Percentiles rank a stretch among this genome's conserved stretches.
Evolutionary conservation across 2,329 filamentous ascomycete genomes (phyloP).

Genomic region (Fusarium bulbicola): DNA sequence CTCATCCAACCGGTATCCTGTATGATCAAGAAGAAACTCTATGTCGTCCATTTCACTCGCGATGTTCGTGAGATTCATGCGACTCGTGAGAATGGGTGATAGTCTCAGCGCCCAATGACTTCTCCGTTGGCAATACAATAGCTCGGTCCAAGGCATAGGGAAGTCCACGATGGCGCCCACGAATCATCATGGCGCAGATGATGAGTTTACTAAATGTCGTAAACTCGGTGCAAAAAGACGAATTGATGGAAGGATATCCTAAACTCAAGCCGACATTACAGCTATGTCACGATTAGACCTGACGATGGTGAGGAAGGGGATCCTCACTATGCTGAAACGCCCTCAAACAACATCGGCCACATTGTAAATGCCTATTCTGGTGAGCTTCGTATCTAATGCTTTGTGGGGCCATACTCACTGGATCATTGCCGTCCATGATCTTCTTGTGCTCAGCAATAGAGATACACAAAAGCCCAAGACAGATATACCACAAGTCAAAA

Average conservation of each 20-base stretch:
- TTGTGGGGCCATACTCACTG: constrained; percentile 20
- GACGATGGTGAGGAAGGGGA: too few species aligned
- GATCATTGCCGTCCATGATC: constrained; percentile 39
- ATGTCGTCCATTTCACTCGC: constrained; percentile 2
- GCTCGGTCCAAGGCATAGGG: constrained; percentile 49
- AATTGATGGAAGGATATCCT: constrained; percentile 44
- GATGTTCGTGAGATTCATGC: constrained; percentile 21
- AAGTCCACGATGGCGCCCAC: constrained; percentile 49
- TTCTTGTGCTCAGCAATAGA: constrained; percentile 44
- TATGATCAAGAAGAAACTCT: neutral
- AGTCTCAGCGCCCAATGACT: constrained; percentile 23
- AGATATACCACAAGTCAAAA: constrained; percentile 55
- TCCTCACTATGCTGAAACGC: constrained; percentile 47
- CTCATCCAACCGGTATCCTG: neutral
- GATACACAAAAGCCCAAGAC: constrained; percentile 50
- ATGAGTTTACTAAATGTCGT: constrained; percentile 48
- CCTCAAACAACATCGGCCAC: constrained; percentile 49
- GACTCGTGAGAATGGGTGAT: neutral
- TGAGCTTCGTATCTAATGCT: neutral
- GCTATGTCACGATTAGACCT: constrained; percentile 31
- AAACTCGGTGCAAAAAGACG: constrained; percentile 46
- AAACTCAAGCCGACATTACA: constrained; percentile 50
- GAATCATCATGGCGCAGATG: constrained; percentile 51
- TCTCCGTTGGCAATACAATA: constrained; percentile 45
- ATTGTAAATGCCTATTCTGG: constrained; percentile 40